A percentile compares a stretch with the other conserved stretches of the same genome.
phyloP scores from a whole-genome alignment of 139 green algal genomes.

The Chlorella sp. region DNA sequence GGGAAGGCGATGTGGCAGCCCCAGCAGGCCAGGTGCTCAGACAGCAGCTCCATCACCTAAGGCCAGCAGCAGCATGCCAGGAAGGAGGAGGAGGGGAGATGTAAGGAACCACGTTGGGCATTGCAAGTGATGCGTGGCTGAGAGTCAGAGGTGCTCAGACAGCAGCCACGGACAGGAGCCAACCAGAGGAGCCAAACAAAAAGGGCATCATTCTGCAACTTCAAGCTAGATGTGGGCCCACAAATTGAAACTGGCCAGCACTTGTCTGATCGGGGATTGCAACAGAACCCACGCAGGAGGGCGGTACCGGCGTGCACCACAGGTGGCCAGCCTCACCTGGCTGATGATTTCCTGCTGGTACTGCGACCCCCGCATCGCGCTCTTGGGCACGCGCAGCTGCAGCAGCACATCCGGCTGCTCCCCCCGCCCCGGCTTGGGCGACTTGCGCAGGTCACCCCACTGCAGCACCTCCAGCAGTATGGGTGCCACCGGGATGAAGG shows the following conservation, averaged over 20 bases:
- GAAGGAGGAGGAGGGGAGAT: not conserved
- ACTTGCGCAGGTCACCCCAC: conserved; percentile 68
- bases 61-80: not conserved
- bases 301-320: too few relatives aligned
- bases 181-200: too few relatives aligned
- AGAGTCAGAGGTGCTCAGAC: too few relatives aligned
- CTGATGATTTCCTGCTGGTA: conserved; percentile 84
- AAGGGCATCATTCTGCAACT: too few relatives aligned
- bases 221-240: too few relatives aligned
- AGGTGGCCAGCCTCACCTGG: not conserved
- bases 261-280: too few relatives aligned
- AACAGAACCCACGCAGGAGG: too few relatives aligned
- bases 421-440: conserved; percentile 40
- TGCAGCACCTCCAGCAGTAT: conserved; percentile 89
- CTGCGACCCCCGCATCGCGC: conserved; percentile 58
- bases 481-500: conserved; percentile 83
- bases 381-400: conserved; percentile 40
- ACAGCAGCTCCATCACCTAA: conserved; percentile 83
- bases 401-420: conserved; percentile 59
- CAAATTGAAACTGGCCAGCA: too few relatives aligned
- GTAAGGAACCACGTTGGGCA: not conserved
- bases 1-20: conserved; percentile 84
- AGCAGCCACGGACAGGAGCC: too few relatives aligned
- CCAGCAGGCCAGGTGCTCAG: conserved; percentile 85
- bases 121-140: too few relatives aligned